Conservation (phyloP, 495 filamentous ascomycete species). For the Penicillium taxi region DNA sequence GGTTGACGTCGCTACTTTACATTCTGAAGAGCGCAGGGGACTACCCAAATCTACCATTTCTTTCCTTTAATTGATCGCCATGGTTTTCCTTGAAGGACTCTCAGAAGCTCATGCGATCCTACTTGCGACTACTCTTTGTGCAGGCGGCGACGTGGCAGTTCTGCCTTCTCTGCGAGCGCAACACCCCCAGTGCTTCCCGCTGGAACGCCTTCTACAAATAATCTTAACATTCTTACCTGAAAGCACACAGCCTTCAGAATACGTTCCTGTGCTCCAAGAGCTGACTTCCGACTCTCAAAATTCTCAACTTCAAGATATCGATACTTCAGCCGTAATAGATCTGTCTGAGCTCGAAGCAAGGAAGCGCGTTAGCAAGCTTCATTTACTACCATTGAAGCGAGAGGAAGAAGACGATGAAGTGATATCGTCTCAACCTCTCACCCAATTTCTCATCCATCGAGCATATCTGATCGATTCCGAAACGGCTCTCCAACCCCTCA, state of each 20-base stretch:
- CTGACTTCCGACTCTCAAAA: constrained; percentile 39
- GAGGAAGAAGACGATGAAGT: constrained; percentile 37
- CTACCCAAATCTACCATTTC: constrained; percentile 11
- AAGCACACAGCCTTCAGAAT: constrained; percentile 55
- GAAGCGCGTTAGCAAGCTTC: constrained; percentile 62
- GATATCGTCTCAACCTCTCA: constrained; percentile 48
- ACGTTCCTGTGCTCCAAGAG: constrained; percentile 52
- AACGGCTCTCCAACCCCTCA: constrained; percentile 64
- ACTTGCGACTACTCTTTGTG: constrained; percentile 39
- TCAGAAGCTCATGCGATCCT: constrained; percentile 44
- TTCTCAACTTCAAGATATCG: constrained; percentile 30
- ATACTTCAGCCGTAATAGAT: constrained; percentile 51
- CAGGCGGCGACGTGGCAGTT: constrained; percentile 49
- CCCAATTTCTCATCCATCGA: constrained; percentile 67
- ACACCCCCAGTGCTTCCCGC: constrained; percentile 50
- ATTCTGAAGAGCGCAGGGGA: too few relatives aligned
- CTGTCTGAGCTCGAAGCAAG: constrained; percentile 58
- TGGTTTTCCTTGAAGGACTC: constrained; percentile 36
- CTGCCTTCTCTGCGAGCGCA: constrained; percentile 55
- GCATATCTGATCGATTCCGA: constrained; percentile 69
- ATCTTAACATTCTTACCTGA: constrained; percentile 82
- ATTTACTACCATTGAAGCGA: constrained; percentile 52
- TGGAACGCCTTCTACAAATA: constrained; percentile 67
- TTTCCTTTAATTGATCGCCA: constrained; percentile 14
- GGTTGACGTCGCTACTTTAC: constrained; percentile 20